Base-by-base conservation (phyloP, 805 yeast genomes). In the Pichia paraexigua region DNA sequence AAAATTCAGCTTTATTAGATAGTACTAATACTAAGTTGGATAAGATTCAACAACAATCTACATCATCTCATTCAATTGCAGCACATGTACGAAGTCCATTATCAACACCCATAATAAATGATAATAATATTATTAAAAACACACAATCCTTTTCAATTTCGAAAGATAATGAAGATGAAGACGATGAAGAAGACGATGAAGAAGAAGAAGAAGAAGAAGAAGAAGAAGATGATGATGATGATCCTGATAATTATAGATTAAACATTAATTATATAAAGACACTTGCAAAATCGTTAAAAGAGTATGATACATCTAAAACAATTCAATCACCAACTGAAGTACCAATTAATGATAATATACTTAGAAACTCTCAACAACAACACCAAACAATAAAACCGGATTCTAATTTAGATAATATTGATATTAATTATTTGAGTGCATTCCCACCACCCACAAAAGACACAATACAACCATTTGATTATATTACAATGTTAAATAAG, bases 401-500 rank as follows among this genome's bases (percentile, higher is more conserved):
- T 35, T n/a, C 39, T 7, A 35, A n/a, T n/a, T 35, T 35, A 7
- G 7, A 17, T 2, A 20, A 17, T 35, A n/a, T n/a, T 6, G 39
- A 35, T n/a, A 35, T n/a, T 5, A 35, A 35, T 30, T 43, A 46
- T 21, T 45, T 49, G 25, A 47, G 50, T 11, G 45, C 52, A 20
- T 43, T 48, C 10, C 53, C 57, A 12, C 45, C 47, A 20, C 51
- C 56, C 2, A 43, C 43, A 10, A 24, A 41, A 13, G 24, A 47
- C 9, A 25, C n/a, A 2, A 5, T 51, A 17, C 2, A 13, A n/a
- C 51, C 51, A 2, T 60, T 62, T 42, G 70, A 65, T 43, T 68
- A 65, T 43, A 52, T 63, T n/a, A 56, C 54, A 24, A 50, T 61
- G 7, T 47, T 69, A 25, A 62, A 67, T 43, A 59, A 58, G 13